Evolutionary conservation across 345 rosid genomes (phyloP).

Genomic region (Fremontodendron californicum): DNA sequence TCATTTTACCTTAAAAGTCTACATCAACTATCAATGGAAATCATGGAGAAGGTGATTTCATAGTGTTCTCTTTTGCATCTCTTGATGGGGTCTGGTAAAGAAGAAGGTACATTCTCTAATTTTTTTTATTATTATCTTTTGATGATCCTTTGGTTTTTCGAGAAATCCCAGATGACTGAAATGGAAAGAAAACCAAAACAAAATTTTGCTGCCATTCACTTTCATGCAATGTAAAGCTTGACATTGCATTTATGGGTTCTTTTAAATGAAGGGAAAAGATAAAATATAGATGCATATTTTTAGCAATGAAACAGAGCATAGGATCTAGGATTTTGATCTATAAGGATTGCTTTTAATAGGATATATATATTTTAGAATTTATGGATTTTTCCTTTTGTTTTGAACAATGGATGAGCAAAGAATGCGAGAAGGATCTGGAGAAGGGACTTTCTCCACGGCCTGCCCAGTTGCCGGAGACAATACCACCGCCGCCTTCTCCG

Average conservation of each 20-base stretch:
- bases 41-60: neutral
- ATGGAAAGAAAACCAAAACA: too few relatives aligned
- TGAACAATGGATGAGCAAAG: constrained; percentile 20
- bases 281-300: neutral
- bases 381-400: neutral
- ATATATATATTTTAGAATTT: neutral
- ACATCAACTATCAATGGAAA: neutral
- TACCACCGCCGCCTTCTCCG: neutral
- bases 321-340: neutral
- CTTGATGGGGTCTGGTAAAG: constrained; percentile 1
- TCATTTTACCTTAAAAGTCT: neutral
- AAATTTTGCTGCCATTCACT: neutral
- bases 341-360: neutral
- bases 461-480: constrained; percentile 6
- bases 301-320: constrained; percentile 4
- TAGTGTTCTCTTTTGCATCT: neutral
- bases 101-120: neutral
- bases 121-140: neutral
- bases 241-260: neutral
- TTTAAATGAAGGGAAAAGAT: neutral
- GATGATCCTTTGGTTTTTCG: neutral
- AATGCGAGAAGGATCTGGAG: constrained; percentile 25
- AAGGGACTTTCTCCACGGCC: constrained; percentile 24
- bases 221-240: neutral
- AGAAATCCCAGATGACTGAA: neutral